Conservation (phyloP, 2,329 filamentous ascomycete genomes). For the Phialemoniopsis sp. region DNA sequence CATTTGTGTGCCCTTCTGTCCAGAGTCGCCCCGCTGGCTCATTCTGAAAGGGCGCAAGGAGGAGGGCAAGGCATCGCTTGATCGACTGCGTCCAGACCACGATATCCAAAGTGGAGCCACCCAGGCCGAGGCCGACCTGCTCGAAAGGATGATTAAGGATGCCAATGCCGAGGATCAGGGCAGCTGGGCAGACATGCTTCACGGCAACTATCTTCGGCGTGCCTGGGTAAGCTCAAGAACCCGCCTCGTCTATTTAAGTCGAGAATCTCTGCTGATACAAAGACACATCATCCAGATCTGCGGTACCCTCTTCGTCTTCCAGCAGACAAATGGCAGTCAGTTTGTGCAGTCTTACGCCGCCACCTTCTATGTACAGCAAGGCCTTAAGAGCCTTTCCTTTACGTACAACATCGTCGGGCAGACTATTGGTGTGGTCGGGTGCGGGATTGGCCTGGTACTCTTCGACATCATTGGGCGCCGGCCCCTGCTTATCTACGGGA, state of each 20-base stretch:
- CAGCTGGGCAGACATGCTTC: conserved; percentile 7
- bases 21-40: conserved; percentile 14
- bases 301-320: background rate
- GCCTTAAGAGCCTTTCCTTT: conserved; percentile 2
- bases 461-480: conserved; percentile 3
- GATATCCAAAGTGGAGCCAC: conserved; percentile 27
- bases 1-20: conserved; percentile 9
- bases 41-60: conserved; percentile 9
- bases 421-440: background rate
- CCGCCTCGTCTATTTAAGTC: background rate
- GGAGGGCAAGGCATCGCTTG: conserved; percentile 17
- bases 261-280: background rate
- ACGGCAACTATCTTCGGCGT: conserved; percentile 9
- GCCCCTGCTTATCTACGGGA: conserved; percentile 5
- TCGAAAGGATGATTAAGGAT: conserved; percentile 5
- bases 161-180: background rate
- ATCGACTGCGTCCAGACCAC: conserved; percentile 26
- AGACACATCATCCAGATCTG: too few species aligned
- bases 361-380: conserved; percentile 2
- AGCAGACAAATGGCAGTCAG: conserved; percentile 3
- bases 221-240: conserved; percentile 3
- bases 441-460: conserved; percentile 1
- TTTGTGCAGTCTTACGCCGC: conserved; percentile 5
- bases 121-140: conserved; percentile 6
- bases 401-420: conserved; percentile 4